Conservation (phyloP, 2,329 filamentous ascomycete species). For the Paecilomyces variotii region DNA sequence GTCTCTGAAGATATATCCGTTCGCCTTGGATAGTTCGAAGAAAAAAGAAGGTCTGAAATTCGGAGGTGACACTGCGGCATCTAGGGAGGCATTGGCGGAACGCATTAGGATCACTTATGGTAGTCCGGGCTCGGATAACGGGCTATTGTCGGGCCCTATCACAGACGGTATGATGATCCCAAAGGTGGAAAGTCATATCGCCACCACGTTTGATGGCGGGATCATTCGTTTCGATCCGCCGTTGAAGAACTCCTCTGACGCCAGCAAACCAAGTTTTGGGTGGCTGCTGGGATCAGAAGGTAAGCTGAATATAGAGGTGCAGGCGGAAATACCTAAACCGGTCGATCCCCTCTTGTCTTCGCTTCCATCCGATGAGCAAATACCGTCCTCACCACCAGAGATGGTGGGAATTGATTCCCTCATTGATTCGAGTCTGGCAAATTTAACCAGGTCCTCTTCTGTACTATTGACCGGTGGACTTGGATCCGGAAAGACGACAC, state of each 20-base stretch:
- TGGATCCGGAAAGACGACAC: slow-evolving; percentile 80
- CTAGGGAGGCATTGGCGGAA: slow-evolving; percentile 66
- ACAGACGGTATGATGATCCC: slow-evolving; percentile 81
- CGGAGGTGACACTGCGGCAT: slow-evolving; percentile 76
- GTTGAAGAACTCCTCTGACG: slow-evolving; percentile 24
- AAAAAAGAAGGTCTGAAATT: slow-evolving; percentile 66
- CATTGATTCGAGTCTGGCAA: slow-evolving; percentile 62
- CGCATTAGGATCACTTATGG: slow-evolving; percentile 66
- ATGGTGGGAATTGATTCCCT: slow-evolving; percentile 81
- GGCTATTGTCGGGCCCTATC: slow-evolving; percentile 71
- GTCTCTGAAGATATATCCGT: slow-evolving; percentile 73
- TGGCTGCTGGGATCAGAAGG: slow-evolving; percentile 77
- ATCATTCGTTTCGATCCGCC: slow-evolving; percentile 69
- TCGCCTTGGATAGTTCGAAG: slow-evolving; percentile 51
- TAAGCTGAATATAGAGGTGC: slow-evolving; percentile 66
- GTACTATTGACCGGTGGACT: slow-evolving; percentile 82
- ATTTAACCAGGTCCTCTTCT: slow-evolving; percentile 78
- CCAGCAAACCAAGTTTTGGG: slow-evolving; percentile 23
- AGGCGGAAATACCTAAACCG: slow-evolving; percentile 62
- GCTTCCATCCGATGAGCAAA: slow-evolving; percentile 46
- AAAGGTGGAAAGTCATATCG: slow-evolving; percentile 47
- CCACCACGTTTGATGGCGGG: slow-evolving; percentile 69
- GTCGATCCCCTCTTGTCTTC: slow-evolving; percentile 36
- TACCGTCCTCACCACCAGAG: slow-evolving; percentile 47
- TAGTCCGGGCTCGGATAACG: slow-evolving; percentile 46